phyloP scores from a whole-genome alignment of 768 basidiomycete species.

The Trametes cubensis region DNA sequence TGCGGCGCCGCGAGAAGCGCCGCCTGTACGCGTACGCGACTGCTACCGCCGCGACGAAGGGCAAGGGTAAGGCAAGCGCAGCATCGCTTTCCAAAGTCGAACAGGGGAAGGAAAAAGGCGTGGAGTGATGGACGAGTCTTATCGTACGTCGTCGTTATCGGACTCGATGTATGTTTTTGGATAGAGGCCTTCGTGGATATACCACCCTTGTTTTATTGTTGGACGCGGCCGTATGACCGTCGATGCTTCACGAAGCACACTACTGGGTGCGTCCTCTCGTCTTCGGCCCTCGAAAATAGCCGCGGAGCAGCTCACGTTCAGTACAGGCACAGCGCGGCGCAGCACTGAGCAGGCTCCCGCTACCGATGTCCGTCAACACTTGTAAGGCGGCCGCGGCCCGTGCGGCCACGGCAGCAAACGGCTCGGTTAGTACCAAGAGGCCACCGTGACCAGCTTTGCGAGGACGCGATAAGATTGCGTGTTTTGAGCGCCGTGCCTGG shows the following conservation, averaged over 20 bases:
- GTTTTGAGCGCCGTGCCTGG: constrained; percentile 16
- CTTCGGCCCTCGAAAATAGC: too few relatives aligned
- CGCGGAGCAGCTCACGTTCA: too few relatives aligned
- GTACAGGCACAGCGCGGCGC: too few relatives aligned
- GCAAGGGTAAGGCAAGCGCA: too few relatives aligned
- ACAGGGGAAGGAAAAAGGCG: constrained; percentile 20
- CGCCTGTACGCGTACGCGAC: constrained; percentile 7
- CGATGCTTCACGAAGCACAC: too few relatives aligned
- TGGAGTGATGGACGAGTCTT: not conserved
- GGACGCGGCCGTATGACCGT: too few relatives aligned
- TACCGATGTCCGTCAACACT: too few relatives aligned
- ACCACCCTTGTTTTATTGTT: too few relatives aligned
- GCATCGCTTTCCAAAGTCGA: not conserved
- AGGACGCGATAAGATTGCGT: constrained; percentile 15
- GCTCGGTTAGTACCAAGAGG: not conserved
- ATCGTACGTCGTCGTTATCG: not conserved
- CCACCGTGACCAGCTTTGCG: not conserved
- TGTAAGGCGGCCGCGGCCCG: too few relatives aligned
- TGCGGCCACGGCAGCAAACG: not conserved
- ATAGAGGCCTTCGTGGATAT: not conserved
- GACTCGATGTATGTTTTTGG: not conserved
- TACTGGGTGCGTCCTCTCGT: too few relatives aligned
- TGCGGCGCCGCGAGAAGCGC: constrained; percentile 18
- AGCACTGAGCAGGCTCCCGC: too few relatives aligned
- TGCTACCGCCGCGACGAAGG: not conserved